Conservation (phyloP, 1,139 yeast species). For the Geotrichum klebahnii region DNA sequence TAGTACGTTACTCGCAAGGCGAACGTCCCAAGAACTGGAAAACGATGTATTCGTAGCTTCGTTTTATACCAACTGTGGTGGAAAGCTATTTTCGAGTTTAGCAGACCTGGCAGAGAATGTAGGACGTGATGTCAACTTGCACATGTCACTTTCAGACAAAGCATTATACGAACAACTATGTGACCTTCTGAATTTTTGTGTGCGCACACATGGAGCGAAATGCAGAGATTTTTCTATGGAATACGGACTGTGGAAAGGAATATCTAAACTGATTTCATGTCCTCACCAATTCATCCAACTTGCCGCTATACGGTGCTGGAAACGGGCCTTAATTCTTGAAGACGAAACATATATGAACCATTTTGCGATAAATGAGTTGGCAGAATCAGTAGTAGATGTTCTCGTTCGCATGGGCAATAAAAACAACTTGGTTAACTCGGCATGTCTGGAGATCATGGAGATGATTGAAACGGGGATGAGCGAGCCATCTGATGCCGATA, state of each 20-base stretch:
- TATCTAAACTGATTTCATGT: conserved; percentile 35
- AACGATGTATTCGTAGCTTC: conserved; percentile 27
- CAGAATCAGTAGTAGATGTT: conserved; percentile 49
- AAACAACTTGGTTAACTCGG: conserved; percentile 68
- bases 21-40: conserved; percentile 21
- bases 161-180: conserved; percentile 61
- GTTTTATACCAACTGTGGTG: conserved; percentile 29
- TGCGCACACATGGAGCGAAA: conserved; percentile 53
- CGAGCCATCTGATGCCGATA: conserved; percentile 10
- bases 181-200: conserved; percentile 64
- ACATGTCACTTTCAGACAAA: conserved; percentile 34
- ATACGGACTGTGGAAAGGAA: conserved; percentile 37
- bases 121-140: not conserved
- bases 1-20: conserved; percentile 49
- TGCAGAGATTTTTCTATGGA: conserved; percentile 62
- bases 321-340: conserved; percentile 43
- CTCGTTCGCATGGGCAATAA: conserved; percentile 49
- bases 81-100: conserved; percentile 26
- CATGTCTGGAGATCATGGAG: conserved; percentile 69
- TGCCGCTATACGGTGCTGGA: conserved; percentile 45
- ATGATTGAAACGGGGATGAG: conserved; percentile 40
- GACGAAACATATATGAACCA: conserved; percentile 45
- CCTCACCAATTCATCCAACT: conserved; percentile 49
- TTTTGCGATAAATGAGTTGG: conserved; percentile 28
- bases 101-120: conserved; percentile 19